phyloP scores from a whole-genome alignment of 2,329 filamentous ascomycete species.

The Alternaria sp. region DNA sequence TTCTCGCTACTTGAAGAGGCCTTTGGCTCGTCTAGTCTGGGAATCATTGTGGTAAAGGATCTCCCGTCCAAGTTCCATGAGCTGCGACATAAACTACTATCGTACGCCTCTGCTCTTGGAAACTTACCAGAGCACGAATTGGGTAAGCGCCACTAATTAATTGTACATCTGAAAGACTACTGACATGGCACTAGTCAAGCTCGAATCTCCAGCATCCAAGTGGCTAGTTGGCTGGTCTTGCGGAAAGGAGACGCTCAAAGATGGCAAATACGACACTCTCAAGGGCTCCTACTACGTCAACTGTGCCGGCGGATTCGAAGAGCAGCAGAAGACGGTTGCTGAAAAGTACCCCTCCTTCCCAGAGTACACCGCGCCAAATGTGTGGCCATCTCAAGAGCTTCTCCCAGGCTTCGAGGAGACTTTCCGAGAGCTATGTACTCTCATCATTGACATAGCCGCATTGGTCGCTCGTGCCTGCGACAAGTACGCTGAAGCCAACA shows the following conservation, averaged over 20 bases:
- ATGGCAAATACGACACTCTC: conserved; percentile 77
- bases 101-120: conserved; percentile 87
- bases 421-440: conserved; percentile 75
- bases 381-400: conserved; percentile 76
- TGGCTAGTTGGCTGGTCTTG: conserved; percentile 77
- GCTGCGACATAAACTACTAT: conserved; percentile 77
- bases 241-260: conserved; percentile 80
- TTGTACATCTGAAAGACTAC: not conserved
- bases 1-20: conserved; percentile 75
- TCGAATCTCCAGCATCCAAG: conserved; percentile 60
- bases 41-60: conserved; percentile 91
- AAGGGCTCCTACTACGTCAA: conserved; percentile 88
- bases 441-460: conserved; percentile 89
- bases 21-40: conserved; percentile 88
- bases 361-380: conserved; percentile 87
- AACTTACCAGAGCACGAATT: conserved; percentile 76
- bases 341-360: conserved; percentile 71
- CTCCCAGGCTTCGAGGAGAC: conserved; percentile 77
- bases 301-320: conserved; percentile 71
- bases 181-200: conserved; percentile 39
- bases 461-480: conserved; percentile 92
- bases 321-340: conserved; percentile 55
- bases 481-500: conserved; percentile 78
- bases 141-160: conserved; percentile 55
- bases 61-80: conserved; percentile 73